These are phyloP conservation scores for Earliella scabrosa DNA, from an alignment of 1,284 basidiomycete species.

Conservation along the genomic window DNA sequence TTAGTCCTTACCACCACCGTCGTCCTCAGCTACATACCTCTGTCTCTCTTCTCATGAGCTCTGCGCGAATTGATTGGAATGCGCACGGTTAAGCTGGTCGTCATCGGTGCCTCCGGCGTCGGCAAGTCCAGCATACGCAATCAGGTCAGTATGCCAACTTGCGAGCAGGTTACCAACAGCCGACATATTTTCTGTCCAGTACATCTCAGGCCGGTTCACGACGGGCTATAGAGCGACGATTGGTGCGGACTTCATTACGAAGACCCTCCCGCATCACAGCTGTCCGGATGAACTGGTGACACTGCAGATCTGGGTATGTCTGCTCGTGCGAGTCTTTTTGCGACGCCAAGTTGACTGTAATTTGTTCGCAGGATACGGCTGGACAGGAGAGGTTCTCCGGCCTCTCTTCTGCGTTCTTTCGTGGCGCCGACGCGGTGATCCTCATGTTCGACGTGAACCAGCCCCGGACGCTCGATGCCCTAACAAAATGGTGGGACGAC, in stretches of 20 bases:
- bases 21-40: neutral
- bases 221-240: slow-evolving; percentile 80
- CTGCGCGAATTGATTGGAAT: slow-evolving; percentile 36
- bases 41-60: slow-evolving; percentile 22
- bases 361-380: slow-evolving; percentile 71
- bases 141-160: slow-evolving; percentile 51
- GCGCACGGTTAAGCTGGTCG: slow-evolving; percentile 76
- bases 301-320: slow-evolving; percentile 80
- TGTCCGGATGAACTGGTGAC: slow-evolving; percentile 57
- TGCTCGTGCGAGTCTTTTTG: slow-evolving; percentile 3
- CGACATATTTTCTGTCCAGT: slow-evolving; percentile 44
- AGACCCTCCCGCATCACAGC: slow-evolving; percentile 64
- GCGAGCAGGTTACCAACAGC: neutral
- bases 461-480: slow-evolving; percentile 57
- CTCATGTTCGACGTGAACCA: slow-evolving; percentile 80
- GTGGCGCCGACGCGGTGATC: slow-evolving; percentile 81
- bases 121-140: slow-evolving; percentile 76
- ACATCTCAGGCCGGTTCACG: slow-evolving; percentile 75
- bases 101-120: slow-evolving; percentile 77
- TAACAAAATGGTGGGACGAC: slow-evolving; percentile 79
- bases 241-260: slow-evolving; percentile 82
- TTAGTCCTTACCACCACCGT: too few species aligned
- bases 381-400: slow-evolving; percentile 86
- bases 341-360: too few species aligned
- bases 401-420: slow-evolving; percentile 80